Percentiles rank a stretch among this genome's conserved stretches.
Evolutionary conservation across 768 basidiomycete genomes (phyloP).

Genomic region (Boletellus emodensis): DNA sequence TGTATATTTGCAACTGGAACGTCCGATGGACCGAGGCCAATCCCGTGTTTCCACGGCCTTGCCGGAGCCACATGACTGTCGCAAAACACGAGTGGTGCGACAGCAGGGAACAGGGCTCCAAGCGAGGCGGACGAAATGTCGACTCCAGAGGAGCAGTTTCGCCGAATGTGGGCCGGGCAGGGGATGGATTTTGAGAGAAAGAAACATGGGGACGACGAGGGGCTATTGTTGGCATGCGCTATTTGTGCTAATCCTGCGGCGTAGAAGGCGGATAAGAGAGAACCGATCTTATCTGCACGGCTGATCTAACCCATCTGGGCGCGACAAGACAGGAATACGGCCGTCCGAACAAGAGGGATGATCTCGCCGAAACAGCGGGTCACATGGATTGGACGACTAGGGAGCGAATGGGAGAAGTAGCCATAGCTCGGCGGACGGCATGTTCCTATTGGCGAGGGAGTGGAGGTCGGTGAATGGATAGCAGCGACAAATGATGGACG

Average conservation of each 20-base stretch:
- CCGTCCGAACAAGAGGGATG: not conserved
- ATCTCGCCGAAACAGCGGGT: too few relatives aligned
- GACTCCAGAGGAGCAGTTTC: not conserved
- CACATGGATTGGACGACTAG: too few relatives aligned
- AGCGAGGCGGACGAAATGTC: too few relatives aligned
- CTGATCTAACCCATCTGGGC: not conserved
- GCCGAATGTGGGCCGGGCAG: constrained; percentile 12
- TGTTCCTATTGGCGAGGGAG: too few relatives aligned
- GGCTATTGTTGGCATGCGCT: constrained; percentile 15
- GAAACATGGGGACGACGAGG: not conserved
- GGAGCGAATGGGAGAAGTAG: not conserved
- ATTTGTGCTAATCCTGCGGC: constrained; percentile 6
- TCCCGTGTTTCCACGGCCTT: constrained; percentile 7
- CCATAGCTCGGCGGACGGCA: not conserved
- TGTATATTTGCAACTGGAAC: not conserved
- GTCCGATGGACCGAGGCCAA: constrained; percentile 9
- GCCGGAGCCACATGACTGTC: constrained; percentile 4
- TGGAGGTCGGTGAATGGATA: constrained; percentile 12
- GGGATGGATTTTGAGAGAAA: constrained; percentile 17
- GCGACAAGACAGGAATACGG: too few relatives aligned
- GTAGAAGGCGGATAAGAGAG: not conserved
- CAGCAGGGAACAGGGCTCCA: not conserved
- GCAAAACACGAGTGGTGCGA: constrained; percentile 3
- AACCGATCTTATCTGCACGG: constrained; percentile 20
- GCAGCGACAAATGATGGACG: constrained; percentile 3